These are phyloP conservation scores for Lentinula novae-zelandiae DNA, from an alignment of 1,284 basidiomycete species.

Conservation along the genomic window DNA sequence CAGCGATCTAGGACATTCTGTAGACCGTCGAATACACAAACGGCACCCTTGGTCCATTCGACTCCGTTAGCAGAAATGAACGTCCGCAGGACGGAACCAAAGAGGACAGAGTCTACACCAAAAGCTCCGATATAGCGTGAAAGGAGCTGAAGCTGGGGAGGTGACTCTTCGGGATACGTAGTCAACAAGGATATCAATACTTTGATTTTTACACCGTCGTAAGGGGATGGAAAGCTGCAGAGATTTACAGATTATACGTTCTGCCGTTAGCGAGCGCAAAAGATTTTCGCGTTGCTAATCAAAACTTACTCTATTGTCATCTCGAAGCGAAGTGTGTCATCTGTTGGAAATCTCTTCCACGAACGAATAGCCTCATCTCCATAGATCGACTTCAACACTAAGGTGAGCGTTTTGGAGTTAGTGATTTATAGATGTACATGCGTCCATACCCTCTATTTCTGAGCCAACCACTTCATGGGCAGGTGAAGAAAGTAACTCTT, in stretches of 20 bases:
- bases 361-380: conserved; percentile 60
- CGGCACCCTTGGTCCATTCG: conserved; percentile 68
- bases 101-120: conserved; percentile 65
- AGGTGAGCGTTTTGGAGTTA: conserved; percentile 8
- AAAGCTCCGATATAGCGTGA: conserved; percentile 84
- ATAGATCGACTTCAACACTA: conserved; percentile 83
- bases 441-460: conserved; percentile 60
- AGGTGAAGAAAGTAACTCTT: conserved; percentile 40
- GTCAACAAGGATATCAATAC: conserved; percentile 73
- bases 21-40: conserved; percentile 88
- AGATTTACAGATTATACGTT: conserved; percentile 6
- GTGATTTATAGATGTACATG: background rate
- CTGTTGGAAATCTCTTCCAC: conserved; percentile 39
- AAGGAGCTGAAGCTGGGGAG: conserved; percentile 83
- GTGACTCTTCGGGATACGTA: conserved; percentile 65
- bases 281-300: background rate
- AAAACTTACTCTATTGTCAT: conserved; percentile 43
- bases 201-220: conserved; percentile 55
- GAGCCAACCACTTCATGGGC: conserved; percentile 57
- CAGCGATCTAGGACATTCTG: conserved; percentile 73
- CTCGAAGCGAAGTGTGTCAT: conserved; percentile 59
- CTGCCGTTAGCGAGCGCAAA: conserved; percentile 25
- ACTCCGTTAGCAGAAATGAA: conserved; percentile 77
- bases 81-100: conserved; percentile 77
- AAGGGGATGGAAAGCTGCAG: conserved; percentile 48